phyloP scores from a whole-genome alignment of 2,329 filamentous ascomycete species.

The Sarocladium brachiariae region DNA sequence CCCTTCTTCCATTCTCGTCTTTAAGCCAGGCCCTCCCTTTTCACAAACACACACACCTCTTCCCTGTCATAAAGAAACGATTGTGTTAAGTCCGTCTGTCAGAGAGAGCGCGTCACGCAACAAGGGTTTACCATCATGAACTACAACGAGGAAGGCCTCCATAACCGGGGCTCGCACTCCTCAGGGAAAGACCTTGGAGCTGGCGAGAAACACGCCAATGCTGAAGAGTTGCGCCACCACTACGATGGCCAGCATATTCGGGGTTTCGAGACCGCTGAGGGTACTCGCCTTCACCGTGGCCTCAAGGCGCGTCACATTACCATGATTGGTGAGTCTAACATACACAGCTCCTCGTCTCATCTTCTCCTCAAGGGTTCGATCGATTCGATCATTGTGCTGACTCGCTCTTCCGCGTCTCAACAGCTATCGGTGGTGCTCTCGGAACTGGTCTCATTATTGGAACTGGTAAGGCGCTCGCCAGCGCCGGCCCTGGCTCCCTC shows the following conservation, averaged over 20 bases:
- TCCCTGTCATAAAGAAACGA: not conserved
- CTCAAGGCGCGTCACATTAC: constrained; percentile 49
- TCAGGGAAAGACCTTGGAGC: constrained; percentile 6
- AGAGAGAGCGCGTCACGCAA: too few relatives aligned
- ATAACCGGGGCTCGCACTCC: constrained; percentile 2
- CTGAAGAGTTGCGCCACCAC: constrained; percentile 14
- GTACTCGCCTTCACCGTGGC: constrained; percentile 43
- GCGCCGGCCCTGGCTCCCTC: constrained; percentile 56
- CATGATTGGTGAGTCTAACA: constrained; percentile 34
- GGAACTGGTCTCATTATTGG: constrained; percentile 70
- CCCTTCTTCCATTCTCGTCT: not conserved
- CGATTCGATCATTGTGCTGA: too few relatives aligned
- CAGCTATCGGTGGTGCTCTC: constrained; percentile 66
- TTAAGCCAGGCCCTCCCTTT: too few relatives aligned
- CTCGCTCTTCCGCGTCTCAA: not conserved
- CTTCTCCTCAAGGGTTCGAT: not conserved
- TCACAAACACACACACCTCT: not conserved
- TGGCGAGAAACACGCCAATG: constrained; percentile 6
- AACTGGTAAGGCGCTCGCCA: constrained; percentile 47
- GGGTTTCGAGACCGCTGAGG: constrained; percentile 41
- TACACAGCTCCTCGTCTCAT: not conserved
- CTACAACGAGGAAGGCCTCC: constrained; percentile 7
- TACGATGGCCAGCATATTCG: constrained; percentile 31
- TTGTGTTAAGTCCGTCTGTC: too few relatives aligned
- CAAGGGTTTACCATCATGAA: too few relatives aligned